Conservation (phyloP, 805 yeast genomes). For the Ogataea angusta region DNA sequence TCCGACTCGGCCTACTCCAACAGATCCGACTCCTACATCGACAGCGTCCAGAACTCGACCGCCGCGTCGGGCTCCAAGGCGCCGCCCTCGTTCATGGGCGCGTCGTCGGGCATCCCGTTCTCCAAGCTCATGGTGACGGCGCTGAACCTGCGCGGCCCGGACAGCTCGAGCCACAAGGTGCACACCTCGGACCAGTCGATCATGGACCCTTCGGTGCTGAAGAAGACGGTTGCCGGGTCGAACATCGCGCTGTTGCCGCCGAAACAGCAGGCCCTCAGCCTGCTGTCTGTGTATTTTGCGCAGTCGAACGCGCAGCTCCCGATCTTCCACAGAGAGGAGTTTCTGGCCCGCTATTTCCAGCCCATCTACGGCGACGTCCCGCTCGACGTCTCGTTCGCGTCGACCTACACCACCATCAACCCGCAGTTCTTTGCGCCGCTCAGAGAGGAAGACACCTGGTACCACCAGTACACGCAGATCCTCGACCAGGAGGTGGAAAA, state of each 20-base stretch:
- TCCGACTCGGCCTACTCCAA: not conserved
- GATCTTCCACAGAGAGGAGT: conserved; percentile 75
- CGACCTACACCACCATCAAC: conserved; percentile 49
- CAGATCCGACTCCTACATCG: conserved; percentile 18
- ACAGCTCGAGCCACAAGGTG: conserved; percentile 7
- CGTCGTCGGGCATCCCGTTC: conserved; percentile 64
- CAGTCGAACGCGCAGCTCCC: conserved; percentile 85
- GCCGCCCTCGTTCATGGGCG: conserved; percentile 42
- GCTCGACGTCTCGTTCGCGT: conserved; percentile 51
- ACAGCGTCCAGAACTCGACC: conserved; percentile 27
- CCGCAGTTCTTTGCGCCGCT: conserved; percentile 27
- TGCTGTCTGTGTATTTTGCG: conserved; percentile 64
- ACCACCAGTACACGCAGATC: conserved; percentile 37
- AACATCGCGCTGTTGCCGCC: conserved; percentile 60
- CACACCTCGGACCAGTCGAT: conserved; percentile 16
- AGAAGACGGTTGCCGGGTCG: conserved; percentile 20
- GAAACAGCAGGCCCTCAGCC: conserved; percentile 63
- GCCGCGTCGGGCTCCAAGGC: conserved; percentile 31
- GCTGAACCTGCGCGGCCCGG: conserved; percentile 47
- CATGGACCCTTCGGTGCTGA: conserved; percentile 30
- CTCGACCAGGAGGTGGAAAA: conserved; percentile 29
- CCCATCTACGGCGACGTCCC: conserved; percentile 78
- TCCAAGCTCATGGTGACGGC: conserved; percentile 78
- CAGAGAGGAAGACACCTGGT: conserved; percentile 44
- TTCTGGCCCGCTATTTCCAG: conserved; percentile 60